Conservation (phyloP, 306 rosid species). For the Corylus heterophylla region DNA sequence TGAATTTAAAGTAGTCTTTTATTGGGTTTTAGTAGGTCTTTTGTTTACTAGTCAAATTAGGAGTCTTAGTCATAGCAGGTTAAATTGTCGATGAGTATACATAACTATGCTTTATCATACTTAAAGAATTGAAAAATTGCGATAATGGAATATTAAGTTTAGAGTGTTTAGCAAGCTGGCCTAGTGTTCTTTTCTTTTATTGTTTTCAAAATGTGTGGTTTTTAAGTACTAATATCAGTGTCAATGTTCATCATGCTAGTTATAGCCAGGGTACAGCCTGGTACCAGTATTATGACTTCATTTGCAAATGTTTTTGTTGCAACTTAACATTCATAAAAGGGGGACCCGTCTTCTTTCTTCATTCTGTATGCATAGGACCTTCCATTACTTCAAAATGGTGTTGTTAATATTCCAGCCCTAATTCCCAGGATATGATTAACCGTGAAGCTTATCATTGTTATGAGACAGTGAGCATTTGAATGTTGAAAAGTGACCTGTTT, state of each 20-base stretch:
- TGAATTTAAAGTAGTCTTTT: background rate
- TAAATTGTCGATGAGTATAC: no score
- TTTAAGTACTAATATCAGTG: background rate
- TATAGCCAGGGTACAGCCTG: background rate
- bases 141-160: background rate
- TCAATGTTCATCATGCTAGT: background rate
- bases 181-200: background rate
- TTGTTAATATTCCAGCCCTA: background rate
- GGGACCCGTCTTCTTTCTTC: background rate
- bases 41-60: no score
- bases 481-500: background rate
- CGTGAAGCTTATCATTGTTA: background rate
- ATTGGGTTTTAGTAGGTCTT: background rate
- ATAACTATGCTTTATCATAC: no score
- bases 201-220: background rate
- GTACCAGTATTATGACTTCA: background rate
- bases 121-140: background rate
- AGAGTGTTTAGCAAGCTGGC: background rate
- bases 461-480: background rate
- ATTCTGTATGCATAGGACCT: background rate
- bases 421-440: background rate
- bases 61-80: no score
- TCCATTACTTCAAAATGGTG: background rate
- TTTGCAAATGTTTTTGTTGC: background rate
- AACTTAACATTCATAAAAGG: background rate